A percentile compares a stretch with the other conserved stretches of the same genome.
phyloP scores from a whole-genome alignment of 225 moss, liverwort and hornwort species.

The Neckera pumila region DNA sequence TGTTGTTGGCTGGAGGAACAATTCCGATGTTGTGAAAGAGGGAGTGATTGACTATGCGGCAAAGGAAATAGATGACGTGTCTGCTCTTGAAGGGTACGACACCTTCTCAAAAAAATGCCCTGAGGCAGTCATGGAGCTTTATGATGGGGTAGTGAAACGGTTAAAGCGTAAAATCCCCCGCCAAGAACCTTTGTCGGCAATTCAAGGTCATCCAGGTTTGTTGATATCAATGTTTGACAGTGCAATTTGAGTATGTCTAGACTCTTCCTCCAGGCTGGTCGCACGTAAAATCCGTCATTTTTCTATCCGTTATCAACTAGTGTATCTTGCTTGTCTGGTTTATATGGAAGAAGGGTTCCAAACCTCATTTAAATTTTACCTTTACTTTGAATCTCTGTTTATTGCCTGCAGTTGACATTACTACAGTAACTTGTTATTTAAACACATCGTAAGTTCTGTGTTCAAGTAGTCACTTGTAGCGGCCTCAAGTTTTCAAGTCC shows the following conservation, averaged over 20 bases:
- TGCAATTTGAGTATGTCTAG: constrained; percentile 4
- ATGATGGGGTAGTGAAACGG: constrained; percentile 56
- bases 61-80: constrained; percentile 55
- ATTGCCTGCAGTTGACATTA: not conserved
- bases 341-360: not conserved
- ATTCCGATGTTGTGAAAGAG: constrained; percentile 51
- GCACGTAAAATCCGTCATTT: not conserved
- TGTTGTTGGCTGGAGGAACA: constrained; percentile 65
- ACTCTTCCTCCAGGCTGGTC: not conserved
- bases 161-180: constrained; percentile 49
- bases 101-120: constrained; percentile 62
- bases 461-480: not conserved
- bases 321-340: constrained; percentile 4
- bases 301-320: not conserved
- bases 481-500: not conserved
- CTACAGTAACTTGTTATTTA: not conserved
- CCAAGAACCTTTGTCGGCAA: constrained; percentile 26
- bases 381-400: not conserved
- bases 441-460: not conserved
- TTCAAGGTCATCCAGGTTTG: constrained; percentile 37
- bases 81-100: constrained; percentile 59
- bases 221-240: constrained; percentile 28
- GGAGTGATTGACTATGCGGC: constrained; percentile 58
- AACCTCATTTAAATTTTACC: not conserved
- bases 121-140: constrained; percentile 65